Base-by-base conservation (phyloP, 1,284 basidiomycete species). In the Fomitopsis pinicola region DNA sequence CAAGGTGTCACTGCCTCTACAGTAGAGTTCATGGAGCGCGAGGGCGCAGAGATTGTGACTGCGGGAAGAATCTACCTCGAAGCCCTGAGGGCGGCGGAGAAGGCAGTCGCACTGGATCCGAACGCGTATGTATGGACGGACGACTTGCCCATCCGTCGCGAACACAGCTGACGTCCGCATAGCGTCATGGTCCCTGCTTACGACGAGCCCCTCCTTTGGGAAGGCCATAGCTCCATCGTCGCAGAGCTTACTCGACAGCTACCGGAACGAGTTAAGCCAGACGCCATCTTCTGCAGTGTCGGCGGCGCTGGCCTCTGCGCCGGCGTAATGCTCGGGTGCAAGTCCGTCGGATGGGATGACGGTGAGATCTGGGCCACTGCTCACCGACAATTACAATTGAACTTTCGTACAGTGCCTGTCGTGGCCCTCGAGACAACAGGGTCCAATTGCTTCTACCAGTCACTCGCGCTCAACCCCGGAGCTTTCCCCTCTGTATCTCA, bases 231-330 rank as follows among this genome's bases (percentile, higher is more conserved):
- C 17, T 87, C 87, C 19, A 86, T 91, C 79, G 75, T 92, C 30
- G 68, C 76, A 15, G 90, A 92, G 68, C 83, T 89, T 53, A 71
- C 76, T 17, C 65, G 68, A 15, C 87, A 90, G 65, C 73, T 91
- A 2, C 72, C 73, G 3, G 44, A 53, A 5, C 67, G 61, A 0
- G 61, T 50, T 7, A 82, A 80, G 66, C 90, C 90, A 2, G 83
- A 87, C 63, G 88, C 87, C 1, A 85, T 92, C 48, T 83, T 92
- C 63, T 91, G 90, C 66, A 87, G 86, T 59, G 88, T 91, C 9
- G 90, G 90, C 30, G 89, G 90, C 0, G 89, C 80, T 1, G 89
- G 90, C 0, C 75, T 92, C 1, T 73, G 89, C 2, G 87, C 85
- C 15, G 89, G 90, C 0, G 74, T 91, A 46, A 82, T 92, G 42